Percentiles rank a stretch among this genome's conserved stretches.
phyloP scores from a whole-genome alignment of 2,329 filamentous ascomycete genomes.

The Pyrenophora tritici-repentis region DNA sequence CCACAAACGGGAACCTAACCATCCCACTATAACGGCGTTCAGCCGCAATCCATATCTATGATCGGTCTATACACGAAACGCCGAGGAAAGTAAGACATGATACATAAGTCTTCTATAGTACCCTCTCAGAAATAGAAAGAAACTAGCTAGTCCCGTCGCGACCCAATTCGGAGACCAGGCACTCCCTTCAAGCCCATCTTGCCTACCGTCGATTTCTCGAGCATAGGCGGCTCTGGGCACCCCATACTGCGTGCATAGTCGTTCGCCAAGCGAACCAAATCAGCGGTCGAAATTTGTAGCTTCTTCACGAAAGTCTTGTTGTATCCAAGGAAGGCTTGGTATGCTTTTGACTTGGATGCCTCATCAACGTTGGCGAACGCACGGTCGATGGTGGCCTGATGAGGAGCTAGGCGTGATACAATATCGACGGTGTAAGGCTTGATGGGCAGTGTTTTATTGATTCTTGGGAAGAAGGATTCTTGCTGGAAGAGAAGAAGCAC shows the following conservation, averaged over 20 bases:
- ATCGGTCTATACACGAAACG: conserved; percentile 11
- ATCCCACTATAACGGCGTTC: background rate
- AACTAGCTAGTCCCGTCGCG: conserved; percentile 14
- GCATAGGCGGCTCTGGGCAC: conserved; percentile 52
- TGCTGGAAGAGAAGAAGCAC: conserved; percentile 58
- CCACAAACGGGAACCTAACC: background rate
- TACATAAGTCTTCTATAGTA: background rate
- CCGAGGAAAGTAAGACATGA: conserved; percentile 6
- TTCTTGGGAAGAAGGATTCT: conserved; percentile 58
- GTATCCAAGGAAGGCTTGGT: conserved; percentile 55
- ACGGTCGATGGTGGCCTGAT: conserved; percentile 37
- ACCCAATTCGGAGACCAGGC: conserved; percentile 45
- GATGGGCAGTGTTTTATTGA: conserved; percentile 57
- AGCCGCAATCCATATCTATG: conserved; percentile 3
- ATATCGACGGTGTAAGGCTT: conserved; percentile 55
- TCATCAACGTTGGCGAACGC: conserved; percentile 49
- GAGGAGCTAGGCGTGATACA: conserved; percentile 39
- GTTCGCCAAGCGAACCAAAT: conserved; percentile 52
- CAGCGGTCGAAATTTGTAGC: conserved; percentile 45
- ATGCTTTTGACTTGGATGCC: conserved; percentile 50
- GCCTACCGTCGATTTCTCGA: conserved; percentile 52
- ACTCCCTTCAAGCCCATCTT: conserved; percentile 57
- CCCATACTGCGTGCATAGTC: conserved; percentile 51
- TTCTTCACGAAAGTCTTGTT: conserved; percentile 54
- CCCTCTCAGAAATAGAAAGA: background rate